Base-by-base conservation (phyloP, 495 filamentous ascomycete species). In the Corynascus novoguineensis region DNA sequence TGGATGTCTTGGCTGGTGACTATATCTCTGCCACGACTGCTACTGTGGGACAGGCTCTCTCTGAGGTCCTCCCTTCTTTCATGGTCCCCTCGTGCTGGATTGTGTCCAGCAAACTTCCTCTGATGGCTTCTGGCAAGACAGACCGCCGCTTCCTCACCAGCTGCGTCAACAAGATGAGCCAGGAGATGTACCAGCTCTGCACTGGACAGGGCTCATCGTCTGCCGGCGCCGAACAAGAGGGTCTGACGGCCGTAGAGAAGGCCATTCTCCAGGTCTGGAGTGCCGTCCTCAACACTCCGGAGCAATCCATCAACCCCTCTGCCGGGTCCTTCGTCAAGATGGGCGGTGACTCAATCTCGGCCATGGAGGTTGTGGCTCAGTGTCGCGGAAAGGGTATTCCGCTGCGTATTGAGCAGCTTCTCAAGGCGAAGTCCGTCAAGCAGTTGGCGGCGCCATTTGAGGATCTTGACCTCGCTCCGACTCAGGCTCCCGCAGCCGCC, bases 331-430 rank as follows among this genome's bases (percentile, higher is more conserved):
- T 86, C 64, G 63, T 84, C 35, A 71, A 66, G 11, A 64, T 84
- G 12, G 83, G 83, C 22, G 83, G 83, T 44, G 83, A 86, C 57
- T 84, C 81, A 0, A 81, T 86, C 50, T 75, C 77, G 14, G 83
- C 82, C 0, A 85, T 86, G 73, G 46, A 52, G 12, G 78, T 58
- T 6, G 55, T 58, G 7, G 29, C 55, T 0, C 55, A 42, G 25
- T 45, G 37, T 15, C 55, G 55, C 15, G 37, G 28, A 15, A 42
- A 51, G 28, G 47, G 47, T 0, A 51, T 58, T 14, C 27, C 27
- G 1, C 27, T 58, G 1, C 40, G 32, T 14, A 49, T 58, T 14
- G 29, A 58, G 75, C 59, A 72, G 81, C 60, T 81, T 76, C 28
- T 72, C 75, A 22, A 71, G 70, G 53, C 78, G 73, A 52, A 80